Evolutionary conservation across 75 land plant genomes (phyloP), one percentile per base, ranked within the genome.

Genomic region (Ceratopteris richardii): DNA sequence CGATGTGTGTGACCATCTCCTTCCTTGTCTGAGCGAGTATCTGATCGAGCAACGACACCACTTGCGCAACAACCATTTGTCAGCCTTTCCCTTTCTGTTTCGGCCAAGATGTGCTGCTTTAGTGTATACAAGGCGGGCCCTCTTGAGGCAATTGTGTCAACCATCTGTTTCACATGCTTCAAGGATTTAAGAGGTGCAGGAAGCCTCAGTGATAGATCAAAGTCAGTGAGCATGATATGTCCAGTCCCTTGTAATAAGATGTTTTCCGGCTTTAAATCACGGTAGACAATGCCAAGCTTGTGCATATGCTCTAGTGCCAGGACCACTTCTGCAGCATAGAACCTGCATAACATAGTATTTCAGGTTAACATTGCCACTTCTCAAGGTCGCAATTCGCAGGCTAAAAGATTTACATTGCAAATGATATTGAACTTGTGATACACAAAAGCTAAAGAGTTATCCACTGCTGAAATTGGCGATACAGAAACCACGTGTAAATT

Each of bases 191-290:
- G n/a, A n/a, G n/a, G n/a, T 46, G n/a, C 48, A n/a, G n/a, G n/a
- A 10, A 61, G 42, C 31, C 63, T 82, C 19, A 82, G 66, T 18
- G 81, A 87, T 20, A 87, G 81, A 58, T 87, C 86, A 54, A 87
- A 87, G 51, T 87, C 86, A 3, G 83, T 87, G 47, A 87, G 76
- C 77, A 71, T 73, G 24, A 82, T 76, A 65, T 87, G 91, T 40
- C 86, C 91, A 64, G 77, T 77, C 22, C 58, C 54, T 57, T 75
- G 51, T 13, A 87, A 73, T 20, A 87, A 70, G 21, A 82, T 72
- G 55, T 87, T 82, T 52, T 87, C 86, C 0, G 86, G 91, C 57
- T 87, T 87, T 18, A 87, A 71, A 54, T 86, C 86, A 19, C 87
- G 66, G 56, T 82, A 86, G 16, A 86, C 61, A 23, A 86, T 74